A percentile compares a stretch with the other conserved stretches of the same genome.
Conservation (phyloP, 176 grass and related monocot genomes). For the Ensete glaucum region DNA sequence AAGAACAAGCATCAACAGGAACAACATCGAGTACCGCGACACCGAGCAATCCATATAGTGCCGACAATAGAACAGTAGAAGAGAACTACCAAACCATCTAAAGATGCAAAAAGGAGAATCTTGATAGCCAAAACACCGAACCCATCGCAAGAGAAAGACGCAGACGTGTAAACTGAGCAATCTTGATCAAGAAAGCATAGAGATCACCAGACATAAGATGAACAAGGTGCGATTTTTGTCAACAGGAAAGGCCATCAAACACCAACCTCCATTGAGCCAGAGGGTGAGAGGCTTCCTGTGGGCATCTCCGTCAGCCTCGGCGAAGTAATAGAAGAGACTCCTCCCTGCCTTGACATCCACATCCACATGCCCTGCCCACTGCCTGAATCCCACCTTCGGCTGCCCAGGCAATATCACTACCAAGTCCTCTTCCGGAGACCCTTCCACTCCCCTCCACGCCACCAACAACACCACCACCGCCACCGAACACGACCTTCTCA, state of each 20-base stretch:
- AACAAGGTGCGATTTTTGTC: not conserved
- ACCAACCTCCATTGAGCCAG: conserved; percentile 90
- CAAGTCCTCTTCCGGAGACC: conserved; percentile 58
- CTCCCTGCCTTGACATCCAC: conserved; percentile 57
- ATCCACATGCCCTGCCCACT: conserved; percentile 81
- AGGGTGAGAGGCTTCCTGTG: conserved; percentile 73
- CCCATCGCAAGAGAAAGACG: too few species aligned
- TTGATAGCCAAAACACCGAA: too few species aligned
- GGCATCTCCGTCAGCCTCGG: conserved; percentile 52
- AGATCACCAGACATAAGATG: conserved; percentile 2
- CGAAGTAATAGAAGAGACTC: conserved; percentile 98
- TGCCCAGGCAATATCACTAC: conserved; percentile 66
- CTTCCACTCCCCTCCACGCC: conserved; percentile 17
- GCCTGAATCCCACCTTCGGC: conserved; percentile 58
- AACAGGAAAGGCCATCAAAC: not conserved
- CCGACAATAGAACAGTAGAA: conserved; percentile 19
- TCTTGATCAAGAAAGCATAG: too few species aligned
- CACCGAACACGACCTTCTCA: conserved; percentile 18
- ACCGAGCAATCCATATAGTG: not conserved
- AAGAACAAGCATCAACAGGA: not conserved
- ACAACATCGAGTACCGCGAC: too few species aligned
- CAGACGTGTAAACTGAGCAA: too few species aligned
- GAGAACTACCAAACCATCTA: not conserved
- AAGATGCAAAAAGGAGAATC: not conserved
- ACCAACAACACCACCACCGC: not conserved